A percentile compares a stretch with the other conserved stretches of the same genome.
Conservation (phyloP, 2,329 filamentous ascomycete species). For the Berkeleyomyces basicola region DNA sequence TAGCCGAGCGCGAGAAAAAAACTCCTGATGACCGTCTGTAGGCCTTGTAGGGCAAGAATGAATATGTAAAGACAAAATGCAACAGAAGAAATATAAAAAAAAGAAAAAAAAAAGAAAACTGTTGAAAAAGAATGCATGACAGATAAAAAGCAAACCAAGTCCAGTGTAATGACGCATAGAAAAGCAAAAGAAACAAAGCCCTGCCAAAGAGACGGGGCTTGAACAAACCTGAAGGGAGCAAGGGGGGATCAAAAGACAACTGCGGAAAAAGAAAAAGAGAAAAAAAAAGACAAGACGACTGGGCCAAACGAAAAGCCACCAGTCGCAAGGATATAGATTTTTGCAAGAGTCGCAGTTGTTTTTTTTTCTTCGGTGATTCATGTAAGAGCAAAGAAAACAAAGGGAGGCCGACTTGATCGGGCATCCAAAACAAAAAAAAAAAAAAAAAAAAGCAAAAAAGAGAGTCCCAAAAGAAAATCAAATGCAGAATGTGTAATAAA, state of each 20-base stretch:
- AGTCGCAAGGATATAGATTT: background rate
- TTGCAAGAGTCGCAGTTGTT: background rate
- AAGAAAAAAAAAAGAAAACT: background rate
- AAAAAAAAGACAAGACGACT: background rate
- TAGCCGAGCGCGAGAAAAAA: background rate
- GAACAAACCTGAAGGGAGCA: background rate
- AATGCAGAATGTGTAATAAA: background rate
- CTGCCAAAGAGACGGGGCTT: background rate
- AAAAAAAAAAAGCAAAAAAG: constrained; percentile 11
- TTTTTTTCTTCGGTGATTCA: background rate
- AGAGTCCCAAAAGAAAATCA: background rate
- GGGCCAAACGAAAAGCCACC: background rate
- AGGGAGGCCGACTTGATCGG: background rate
- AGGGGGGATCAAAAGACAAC: background rate
- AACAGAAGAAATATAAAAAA: background rate
- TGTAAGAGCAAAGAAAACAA: constrained; percentile 3
- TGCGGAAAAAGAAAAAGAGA: background rate
- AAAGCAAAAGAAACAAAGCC: constrained; percentile 7
- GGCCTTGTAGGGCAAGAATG: no score
- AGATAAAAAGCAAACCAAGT: background rate
- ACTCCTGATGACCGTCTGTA: background rate
- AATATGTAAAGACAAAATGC: background rate
- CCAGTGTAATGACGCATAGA: background rate
- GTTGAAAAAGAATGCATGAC: background rate
- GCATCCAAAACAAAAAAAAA: background rate